Percentiles rank a stretch among this genome's conserved stretches.
These are phyloP conservation scores for Silene conica DNA, from an alignment of 148 eudicot genomes.

Conservation along the genomic window DNA sequence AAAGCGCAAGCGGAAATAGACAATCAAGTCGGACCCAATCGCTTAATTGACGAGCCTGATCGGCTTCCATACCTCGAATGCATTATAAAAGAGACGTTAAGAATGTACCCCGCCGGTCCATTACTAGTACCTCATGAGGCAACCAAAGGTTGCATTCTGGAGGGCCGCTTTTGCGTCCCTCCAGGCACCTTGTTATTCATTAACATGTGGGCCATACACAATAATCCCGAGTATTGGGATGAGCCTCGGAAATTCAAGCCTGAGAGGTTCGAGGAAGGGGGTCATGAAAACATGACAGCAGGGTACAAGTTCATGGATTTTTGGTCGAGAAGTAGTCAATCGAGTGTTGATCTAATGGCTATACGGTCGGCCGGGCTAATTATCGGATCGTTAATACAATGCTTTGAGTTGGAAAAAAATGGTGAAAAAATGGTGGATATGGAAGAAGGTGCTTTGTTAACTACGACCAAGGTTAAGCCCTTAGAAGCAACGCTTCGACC, in stretches of 20 bases:
- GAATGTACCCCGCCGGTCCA: constrained; percentile 35
- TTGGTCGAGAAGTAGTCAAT: constrained; percentile 26
- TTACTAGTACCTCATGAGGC: constrained; percentile 31
- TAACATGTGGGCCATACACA: constrained; percentile 41
- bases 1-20: constrained; percentile 40
- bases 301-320: constrained; percentile 35
- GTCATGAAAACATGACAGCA: not conserved
- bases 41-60: constrained; percentile 28
- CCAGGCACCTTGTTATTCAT: constrained; percentile 33
- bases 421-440: constrained; percentile 21
- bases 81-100: constrained; percentile 37
- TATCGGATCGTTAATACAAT: constrained; percentile 30
- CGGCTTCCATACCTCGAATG: constrained; percentile 34
- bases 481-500: not conserved
- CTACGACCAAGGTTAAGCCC: constrained; percentile 10
- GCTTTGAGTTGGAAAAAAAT: constrained; percentile 30
- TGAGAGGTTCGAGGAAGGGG: constrained; percentile 33
- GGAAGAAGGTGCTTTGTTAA: constrained; percentile 13
- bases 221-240: constrained; percentile 33
- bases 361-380: constrained; percentile 9
- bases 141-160: constrained; percentile 18
- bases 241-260: constrained; percentile 31
- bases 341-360: constrained; percentile 32
- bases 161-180: constrained; percentile 28
- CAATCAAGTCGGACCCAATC: constrained; percentile 11